These are phyloP conservation scores for Xylaria cubensis DNA, from an alignment of 495 filamentous ascomycete species.

Conservation along the genomic window DNA sequence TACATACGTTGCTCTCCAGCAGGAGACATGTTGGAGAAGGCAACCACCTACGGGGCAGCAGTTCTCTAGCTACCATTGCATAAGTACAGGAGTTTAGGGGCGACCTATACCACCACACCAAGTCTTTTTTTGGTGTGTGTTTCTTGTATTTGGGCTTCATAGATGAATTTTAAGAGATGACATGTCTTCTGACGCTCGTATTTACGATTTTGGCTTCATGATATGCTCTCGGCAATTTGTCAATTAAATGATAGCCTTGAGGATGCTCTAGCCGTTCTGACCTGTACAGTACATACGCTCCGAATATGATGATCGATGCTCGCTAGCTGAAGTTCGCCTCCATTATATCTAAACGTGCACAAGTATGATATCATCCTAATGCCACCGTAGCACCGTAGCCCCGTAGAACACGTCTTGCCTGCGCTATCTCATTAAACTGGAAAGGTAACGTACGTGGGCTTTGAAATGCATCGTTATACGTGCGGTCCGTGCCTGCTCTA, in stretches of 20 bases:
- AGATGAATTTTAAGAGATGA: slow-evolving; percentile 20
- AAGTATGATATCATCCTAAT: not conserved
- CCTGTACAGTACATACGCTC: not conserved
- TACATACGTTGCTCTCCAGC: not conserved
- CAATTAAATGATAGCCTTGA: not conserved
- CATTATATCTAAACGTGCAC: not conserved
- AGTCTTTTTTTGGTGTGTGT: slow-evolving; percentile 15
- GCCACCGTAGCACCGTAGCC: not conserved
- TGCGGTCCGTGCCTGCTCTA: not conserved
- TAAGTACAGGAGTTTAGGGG: slow-evolving; percentile 31
- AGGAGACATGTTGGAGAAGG: slow-evolving; percentile 1
- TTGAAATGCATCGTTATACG: not conserved
- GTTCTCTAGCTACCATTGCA: slow-evolving; percentile 26
- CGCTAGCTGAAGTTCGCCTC: not conserved
- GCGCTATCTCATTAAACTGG: not conserved
- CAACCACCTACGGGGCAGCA: not conserved
- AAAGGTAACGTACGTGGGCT: not conserved
- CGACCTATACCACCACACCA: slow-evolving; percentile 29
- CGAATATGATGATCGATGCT: not conserved
- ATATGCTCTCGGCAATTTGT: not conserved
- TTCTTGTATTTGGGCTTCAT: slow-evolving; percentile 28
- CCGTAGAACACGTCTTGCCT: not conserved
- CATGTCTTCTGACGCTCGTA: not conserved
- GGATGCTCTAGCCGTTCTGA: not conserved
- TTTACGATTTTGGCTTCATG: not conserved